Conservation (phyloP, 345 rosid species). For the Theobroma cacao region DNA sequence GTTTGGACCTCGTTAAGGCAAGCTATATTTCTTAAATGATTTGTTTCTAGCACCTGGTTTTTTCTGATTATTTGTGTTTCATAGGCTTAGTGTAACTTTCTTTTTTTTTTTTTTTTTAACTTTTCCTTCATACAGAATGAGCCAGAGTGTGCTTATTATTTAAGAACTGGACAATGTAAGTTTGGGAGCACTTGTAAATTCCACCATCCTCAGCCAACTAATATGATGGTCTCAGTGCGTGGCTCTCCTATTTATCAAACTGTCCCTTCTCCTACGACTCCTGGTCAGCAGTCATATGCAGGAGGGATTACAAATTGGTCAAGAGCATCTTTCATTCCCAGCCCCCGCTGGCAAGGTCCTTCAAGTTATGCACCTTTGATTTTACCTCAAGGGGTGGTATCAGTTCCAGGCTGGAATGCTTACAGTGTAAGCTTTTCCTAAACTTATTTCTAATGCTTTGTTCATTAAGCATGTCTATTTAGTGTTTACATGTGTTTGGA, state of each 20-base stretch:
- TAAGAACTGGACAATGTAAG: conserved; percentile 97
- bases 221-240: conserved; percentile 70
- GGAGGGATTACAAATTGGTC: conserved; percentile 80
- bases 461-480: not conserved
- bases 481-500: not conserved
- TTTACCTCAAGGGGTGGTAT: conserved; percentile 84
- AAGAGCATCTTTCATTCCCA: conserved; percentile 81
- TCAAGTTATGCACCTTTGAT: conserved; percentile 77
- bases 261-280: conserved; percentile 69
- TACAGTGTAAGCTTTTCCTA: conserved; percentile 60
- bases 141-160: conserved; percentile 83
- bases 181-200: conserved; percentile 92
- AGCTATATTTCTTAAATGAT: not conserved
- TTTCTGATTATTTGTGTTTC: not conserved
- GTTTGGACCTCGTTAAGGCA: conserved; percentile 2
- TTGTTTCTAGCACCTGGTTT: not conserved
- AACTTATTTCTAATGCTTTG: not conserved
- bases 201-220: conserved; percentile 92
- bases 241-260: conserved; percentile 78
- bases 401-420: conserved; percentile 92
- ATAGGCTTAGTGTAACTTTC: not conserved
- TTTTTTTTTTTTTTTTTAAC: not conserved
- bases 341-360: conserved; percentile 97
- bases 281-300: conserved; percentile 67
- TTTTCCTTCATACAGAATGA: conserved; percentile 59